Evolutionary conservation across 2,329 filamentous ascomycete species (phyloP).

Genomic region (Cladophialophora bantiana): DNA sequence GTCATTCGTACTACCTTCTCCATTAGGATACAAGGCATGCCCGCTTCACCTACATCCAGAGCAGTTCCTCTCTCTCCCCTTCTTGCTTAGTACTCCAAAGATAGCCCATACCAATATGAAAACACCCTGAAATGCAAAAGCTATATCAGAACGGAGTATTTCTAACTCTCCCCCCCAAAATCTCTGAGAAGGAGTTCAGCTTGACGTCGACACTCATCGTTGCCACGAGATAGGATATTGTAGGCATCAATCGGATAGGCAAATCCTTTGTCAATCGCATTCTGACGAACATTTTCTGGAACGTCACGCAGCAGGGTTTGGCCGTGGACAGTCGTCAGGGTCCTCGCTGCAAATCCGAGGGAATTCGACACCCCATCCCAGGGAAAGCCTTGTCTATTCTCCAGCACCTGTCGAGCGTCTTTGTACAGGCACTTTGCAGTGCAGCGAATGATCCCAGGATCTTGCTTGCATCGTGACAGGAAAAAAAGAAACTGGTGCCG

Average conservation of each 20-base stretch:
- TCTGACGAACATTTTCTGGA: background rate
- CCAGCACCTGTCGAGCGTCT: background rate
- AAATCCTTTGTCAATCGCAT: background rate
- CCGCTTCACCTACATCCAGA: too few species aligned
- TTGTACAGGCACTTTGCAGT: background rate
- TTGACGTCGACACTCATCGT: slow-evolving; percentile 2
- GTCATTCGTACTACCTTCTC: too few species aligned
- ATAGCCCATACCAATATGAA: too few species aligned
- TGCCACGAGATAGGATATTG: background rate
- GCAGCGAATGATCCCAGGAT: background rate
- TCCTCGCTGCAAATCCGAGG: background rate
- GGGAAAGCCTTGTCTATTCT: background rate
- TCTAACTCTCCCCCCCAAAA: background rate
- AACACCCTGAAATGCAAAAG: too few species aligned
- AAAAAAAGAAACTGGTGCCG: background rate
- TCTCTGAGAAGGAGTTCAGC: background rate
- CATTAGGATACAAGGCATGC: too few species aligned
- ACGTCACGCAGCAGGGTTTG: background rate
- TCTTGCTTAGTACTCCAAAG: too few species aligned
- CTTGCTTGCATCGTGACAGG: background rate
- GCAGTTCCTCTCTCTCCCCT: too few species aligned
- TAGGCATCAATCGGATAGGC: background rate
- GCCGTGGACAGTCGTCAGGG: background rate
- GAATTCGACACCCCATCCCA: background rate
- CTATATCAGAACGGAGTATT: background rate